phyloP scores from a whole-genome alignment of 2,329 filamentous ascomycete species.

The Moelleriella libera region DNA sequence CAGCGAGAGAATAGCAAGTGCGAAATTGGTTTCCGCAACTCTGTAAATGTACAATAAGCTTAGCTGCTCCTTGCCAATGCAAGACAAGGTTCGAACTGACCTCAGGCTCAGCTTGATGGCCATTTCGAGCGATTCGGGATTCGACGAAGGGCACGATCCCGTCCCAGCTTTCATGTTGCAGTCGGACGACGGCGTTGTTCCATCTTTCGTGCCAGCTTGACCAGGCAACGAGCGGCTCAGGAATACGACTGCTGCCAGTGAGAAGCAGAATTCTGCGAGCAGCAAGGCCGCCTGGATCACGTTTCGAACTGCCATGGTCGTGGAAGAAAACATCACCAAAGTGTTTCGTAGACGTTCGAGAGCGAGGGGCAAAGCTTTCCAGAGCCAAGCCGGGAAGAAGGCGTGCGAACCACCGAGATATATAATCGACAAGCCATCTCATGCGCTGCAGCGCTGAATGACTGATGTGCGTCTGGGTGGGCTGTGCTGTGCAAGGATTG shows the following conservation, averaged over 20 bases:
- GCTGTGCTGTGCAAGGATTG: neutral
- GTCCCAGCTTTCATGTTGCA: neutral
- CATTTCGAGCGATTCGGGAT: constrained; percentile 10
- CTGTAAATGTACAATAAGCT: constrained; percentile 5
- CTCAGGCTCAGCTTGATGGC: constrained; percentile 9
- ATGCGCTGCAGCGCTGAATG: too few species aligned
- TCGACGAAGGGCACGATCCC: neutral
- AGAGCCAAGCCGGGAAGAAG: neutral
- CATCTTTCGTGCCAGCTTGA: neutral
- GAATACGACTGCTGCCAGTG: neutral
- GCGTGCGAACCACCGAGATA: neutral
- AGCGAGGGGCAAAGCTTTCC: neutral
- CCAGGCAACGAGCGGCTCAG: neutral
- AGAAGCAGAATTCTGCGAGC: neutral
- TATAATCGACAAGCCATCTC: neutral
- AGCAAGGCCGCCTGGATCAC: constrained; percentile 9
- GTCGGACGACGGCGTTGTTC: neutral
- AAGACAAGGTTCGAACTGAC: constrained; percentile 2
- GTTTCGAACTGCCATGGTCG: constrained; percentile 12
- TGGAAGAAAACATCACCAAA: constrained; percentile 7
- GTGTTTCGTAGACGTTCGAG: neutral
- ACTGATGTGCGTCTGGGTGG: neutral
- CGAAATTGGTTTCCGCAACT: constrained; percentile 13
- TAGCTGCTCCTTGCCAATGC: too few species aligned
- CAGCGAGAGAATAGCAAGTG: constrained; percentile 14